A percentile compares a stretch with the other conserved stretches of the same genome.
These are phyloP conservation scores for Nitzschia palea DNA, from an alignment of 108 stramenopile species.

Conservation along the genomic window DNA sequence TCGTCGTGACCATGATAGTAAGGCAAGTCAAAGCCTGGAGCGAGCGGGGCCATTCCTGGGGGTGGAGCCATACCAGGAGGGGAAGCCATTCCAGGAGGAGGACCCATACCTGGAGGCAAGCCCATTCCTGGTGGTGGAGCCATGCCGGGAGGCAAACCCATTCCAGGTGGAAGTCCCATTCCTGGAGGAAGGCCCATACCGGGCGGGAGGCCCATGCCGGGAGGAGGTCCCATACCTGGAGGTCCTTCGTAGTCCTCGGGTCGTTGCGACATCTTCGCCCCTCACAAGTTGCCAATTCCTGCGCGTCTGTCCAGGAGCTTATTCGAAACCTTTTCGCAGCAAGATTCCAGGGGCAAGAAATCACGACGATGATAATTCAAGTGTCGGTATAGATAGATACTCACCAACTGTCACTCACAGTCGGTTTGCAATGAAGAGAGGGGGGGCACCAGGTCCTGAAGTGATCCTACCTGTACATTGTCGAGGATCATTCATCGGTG, in stretches of 20 bases:
- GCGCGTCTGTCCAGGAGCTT: too few relatives aligned
- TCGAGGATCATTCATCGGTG: too few relatives aligned
- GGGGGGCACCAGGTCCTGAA: too few relatives aligned
- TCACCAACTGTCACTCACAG: too few relatives aligned
- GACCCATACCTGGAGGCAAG: constrained; percentile 48
- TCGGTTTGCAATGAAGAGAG: too few relatives aligned
- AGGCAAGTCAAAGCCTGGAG: neutral
- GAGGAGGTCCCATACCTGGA: constrained; percentile 47
- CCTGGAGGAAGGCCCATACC: constrained; percentile 46
- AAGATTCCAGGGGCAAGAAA: too few relatives aligned
- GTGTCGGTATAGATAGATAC: too few relatives aligned
- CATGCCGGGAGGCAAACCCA: constrained; percentile 58
- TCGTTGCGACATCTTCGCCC: neutral
- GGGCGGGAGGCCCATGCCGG: constrained; percentile 27
- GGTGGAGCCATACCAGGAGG: constrained; percentile 38
- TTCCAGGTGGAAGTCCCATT: constrained; percentile 30
- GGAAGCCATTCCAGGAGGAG: constrained; percentile 61
- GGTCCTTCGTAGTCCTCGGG: constrained; percentile 22
- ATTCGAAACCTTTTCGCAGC: too few relatives aligned
- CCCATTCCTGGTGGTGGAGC: constrained; percentile 43
- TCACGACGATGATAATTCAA: too few relatives aligned
- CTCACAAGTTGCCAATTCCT: too few relatives aligned
- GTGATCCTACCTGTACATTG: too few relatives aligned
- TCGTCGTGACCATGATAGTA: neutral
- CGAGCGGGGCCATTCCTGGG: constrained; percentile 39